Conservation (phyloP, 331 rosid species). For the Rosa hybrid region DNA sequence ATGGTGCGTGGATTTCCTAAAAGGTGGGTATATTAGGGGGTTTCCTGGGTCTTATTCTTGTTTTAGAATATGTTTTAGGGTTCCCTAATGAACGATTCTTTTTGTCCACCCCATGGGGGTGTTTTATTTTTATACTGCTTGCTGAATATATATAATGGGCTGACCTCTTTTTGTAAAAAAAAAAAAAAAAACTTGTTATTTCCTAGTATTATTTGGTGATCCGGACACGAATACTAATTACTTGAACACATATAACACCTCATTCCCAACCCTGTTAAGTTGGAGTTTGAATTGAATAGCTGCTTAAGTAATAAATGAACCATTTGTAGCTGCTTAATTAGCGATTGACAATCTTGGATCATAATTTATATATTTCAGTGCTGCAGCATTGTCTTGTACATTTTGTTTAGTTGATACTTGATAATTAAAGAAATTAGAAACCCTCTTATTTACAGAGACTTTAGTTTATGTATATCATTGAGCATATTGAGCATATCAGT, state of each 20-base stretch:
- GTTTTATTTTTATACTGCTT: too few species aligned
- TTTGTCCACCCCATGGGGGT: too few species aligned
- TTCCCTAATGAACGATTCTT: too few species aligned
- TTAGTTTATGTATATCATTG: neutral
- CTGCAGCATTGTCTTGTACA: neutral
- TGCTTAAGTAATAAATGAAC: neutral
- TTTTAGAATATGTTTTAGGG: too few species aligned
- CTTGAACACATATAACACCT: neutral
- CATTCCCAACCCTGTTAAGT: neutral
- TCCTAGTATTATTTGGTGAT: neutral
- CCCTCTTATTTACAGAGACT: neutral
- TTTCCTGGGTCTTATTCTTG: too few species aligned
- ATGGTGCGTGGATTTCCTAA: too few species aligned
- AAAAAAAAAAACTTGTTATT: too few species aligned
- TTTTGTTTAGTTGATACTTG: neutral
- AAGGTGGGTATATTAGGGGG: too few species aligned
- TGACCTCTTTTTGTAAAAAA: too few species aligned
- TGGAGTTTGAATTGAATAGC: too few species aligned
- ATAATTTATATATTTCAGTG: neutral
- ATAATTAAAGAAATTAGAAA: neutral
- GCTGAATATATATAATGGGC: too few species aligned
- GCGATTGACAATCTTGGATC: neutral
- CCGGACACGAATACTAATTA: neutral
- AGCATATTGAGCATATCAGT: neutral
- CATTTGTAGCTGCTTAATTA: neutral